Base-by-base conservation (phyloP, 1,284 basidiomycete species). In the Ustilago lituana region DNA sequence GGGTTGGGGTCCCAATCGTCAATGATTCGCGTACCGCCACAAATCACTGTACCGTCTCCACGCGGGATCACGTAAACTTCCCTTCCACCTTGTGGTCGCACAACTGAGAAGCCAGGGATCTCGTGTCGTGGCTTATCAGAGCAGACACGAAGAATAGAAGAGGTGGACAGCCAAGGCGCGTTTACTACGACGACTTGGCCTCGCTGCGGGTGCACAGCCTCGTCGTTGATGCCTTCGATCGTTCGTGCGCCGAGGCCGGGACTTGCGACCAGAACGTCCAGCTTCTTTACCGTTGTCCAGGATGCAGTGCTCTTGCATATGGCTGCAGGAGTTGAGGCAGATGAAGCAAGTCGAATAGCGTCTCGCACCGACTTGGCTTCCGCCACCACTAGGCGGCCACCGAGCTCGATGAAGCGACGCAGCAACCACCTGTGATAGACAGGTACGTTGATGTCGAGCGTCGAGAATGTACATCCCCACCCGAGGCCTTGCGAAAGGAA, bases 1-100 rank as follows among this genome's bases (percentile, higher is more conserved):
- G 65, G 51, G 5, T 45, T 15, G 5, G 48, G 41, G 19, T 67
- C 59, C 53, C 65, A 65, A 39, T 77, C 68, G 27, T 64, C 51
- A n/a, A 61, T 37, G 9, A 75, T 52, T 6, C 77, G 45, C 9
- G 77, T 79, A 2, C 77, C 77, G 32, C 77, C 77, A 17, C 74
- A 70, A 32, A 79, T 54, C 11, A 75, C 65, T 1, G 65, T 65
- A 1, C 75, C 77, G 15, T 77, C 74, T 1, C 74, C 74, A 7
- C 75, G 52, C 1, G 77, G 77, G 40, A 79, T 76, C 20, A 74
- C 35, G 56, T 79, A 79, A 4, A 63, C 55, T 26, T 79, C 76
- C 31, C 77, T 22, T 14, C 57, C 55, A n/a, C 67, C 57, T 50
- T 71, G 57, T 17, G 56, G 24, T 15, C 59, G 51, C 11, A 74